Evolutionary conservation across 2,329 filamentous ascomycete species (phyloP), one percentile per base, ranked within the genome.

Genomic region (Aspergillus bombycis): DNA sequence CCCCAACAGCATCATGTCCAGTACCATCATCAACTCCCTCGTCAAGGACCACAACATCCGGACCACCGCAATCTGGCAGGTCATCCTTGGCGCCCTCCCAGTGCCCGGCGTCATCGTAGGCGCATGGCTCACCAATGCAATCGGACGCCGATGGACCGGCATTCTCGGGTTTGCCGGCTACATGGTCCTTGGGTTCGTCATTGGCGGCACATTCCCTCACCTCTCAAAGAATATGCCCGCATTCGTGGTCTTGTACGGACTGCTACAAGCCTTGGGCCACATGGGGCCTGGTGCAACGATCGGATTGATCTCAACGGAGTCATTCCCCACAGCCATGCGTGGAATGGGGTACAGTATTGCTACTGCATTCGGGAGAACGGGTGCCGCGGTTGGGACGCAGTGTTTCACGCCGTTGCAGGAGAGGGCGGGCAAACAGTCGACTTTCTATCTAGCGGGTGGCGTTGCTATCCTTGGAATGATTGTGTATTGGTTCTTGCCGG

Each of bases 281-380:
- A 72, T 78, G 72, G 76, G 76, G 0, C 77, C 76, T 0, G 76
- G 76, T 0, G 72, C 73, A 0, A 77, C 73, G 0, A 76, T 77
- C 36, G 74, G 75, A 0, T 52, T 78, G 6, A 75, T 76, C 28
- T 74, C 71, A 2, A 70, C 70, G 0, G 77, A 78, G 60, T 66
- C 67, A 5, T 78, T 74, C 30, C 74, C 76, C 0, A 78, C 75
- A 0, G 72, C 73, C 1, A 69, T 78, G 57, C 70, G 76, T 3
- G 74, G 74, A 0, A 71, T 75, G 68, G 71, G 72, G 0, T 77
- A 75, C 56, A 74, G 75, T 34, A 62, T 78, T 32, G 70, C 73
- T 3, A 70, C 74, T 14, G 75, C 74, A 1, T 76, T 78, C 63
- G 75, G 76, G 2, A 71, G 72, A 26, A 74, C 75, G 1, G 76